Evolutionary conservation across 2,329 filamentous ascomycete genomes (phyloP).

Genomic region (Talaromyces sp.): DNA sequence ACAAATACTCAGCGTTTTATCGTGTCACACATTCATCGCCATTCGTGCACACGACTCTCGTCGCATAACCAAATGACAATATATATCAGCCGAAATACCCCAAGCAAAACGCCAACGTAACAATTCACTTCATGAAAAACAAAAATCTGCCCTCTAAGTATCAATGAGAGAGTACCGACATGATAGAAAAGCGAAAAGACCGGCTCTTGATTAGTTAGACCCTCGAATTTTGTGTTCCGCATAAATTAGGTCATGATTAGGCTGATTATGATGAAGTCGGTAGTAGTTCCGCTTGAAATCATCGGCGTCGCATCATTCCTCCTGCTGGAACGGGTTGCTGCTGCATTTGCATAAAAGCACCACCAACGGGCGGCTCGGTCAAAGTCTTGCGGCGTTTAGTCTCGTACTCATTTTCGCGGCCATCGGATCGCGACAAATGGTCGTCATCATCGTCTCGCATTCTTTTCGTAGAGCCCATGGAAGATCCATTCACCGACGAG

Average conservation of each 20-base stretch:
- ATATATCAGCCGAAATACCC: background rate
- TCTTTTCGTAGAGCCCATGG: conserved; percentile 56
- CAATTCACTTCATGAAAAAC: background rate
- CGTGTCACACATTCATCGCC: conserved; percentile 5
- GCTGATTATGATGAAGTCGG: conserved; percentile 17
- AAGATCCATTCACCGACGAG: conserved; percentile 62
- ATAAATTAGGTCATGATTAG: conserved; percentile 16
- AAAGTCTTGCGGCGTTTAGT: conserved; percentile 78
- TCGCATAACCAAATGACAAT: background rate
- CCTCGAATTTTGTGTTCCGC: background rate
- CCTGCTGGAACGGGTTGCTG: conserved; percentile 47
- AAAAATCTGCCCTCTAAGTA: conserved; percentile 18
- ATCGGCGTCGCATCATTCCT: conserved; percentile 40
- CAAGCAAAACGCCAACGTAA: conserved; percentile 10
- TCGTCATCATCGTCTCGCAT: conserved; percentile 65
- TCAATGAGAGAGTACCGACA: conserved; percentile 17
- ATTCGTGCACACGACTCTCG: background rate
- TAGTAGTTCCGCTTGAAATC: conserved; percentile 17
- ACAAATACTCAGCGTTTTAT: conserved; percentile 3
- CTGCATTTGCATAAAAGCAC: conserved; percentile 33
- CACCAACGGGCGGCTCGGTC: conserved; percentile 54
- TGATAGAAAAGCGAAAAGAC: conserved; percentile 13
- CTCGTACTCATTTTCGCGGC: conserved; percentile 56
- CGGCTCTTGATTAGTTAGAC: conserved; percentile 16
- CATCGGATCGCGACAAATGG: conserved; percentile 62